These are phyloP conservation scores for Backusella circina DNA, from an alignment of 192 early-diverging fungal species.

Conservation along the genomic window DNA sequence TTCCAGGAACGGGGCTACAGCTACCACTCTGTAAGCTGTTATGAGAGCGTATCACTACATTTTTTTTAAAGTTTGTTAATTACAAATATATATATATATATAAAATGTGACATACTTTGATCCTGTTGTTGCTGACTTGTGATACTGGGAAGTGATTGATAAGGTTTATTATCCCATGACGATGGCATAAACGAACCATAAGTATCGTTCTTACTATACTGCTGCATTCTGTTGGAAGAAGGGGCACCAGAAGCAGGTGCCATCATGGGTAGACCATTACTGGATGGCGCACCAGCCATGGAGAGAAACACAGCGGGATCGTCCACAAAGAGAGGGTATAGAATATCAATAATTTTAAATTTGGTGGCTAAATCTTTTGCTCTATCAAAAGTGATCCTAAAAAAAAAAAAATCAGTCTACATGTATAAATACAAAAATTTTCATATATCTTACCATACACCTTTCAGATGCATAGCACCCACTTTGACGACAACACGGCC, in stretches of 20 bases:
- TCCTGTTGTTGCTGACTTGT: constrained; percentile 6
- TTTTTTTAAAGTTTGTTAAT: neutral
- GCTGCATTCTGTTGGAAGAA: neutral
- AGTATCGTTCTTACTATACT: neutral
- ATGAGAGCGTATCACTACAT: constrained; percentile 6
- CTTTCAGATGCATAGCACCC: constrained; percentile 82
- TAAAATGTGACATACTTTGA: constrained; percentile 1
- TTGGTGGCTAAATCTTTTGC: constrained; percentile 61
- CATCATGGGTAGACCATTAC: neutral
- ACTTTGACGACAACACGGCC: constrained; percentile 80
- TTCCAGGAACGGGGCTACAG: constrained; percentile 22
- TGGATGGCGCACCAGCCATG: neutral
- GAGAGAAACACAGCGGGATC: constrained; percentile 69
- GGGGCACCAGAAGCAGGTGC: neutral
- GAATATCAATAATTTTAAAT: constrained; percentile 65
- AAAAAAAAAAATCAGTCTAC: neutral
- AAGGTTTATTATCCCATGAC: constrained; percentile 20
- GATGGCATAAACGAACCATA: constrained; percentile 4
- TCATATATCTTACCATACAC: constrained; percentile 75
- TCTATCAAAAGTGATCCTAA: constrained; percentile 59
- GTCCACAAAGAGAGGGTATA: constrained; percentile 71
- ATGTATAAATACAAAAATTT: no score
- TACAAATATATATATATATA: neutral
- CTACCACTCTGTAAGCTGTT: constrained; percentile 17
- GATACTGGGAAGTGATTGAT: constrained; percentile 19